These are phyloP conservation scores for Malassezia arunalokei DNA, from an alignment of 1,284 basidiomycete species.

Conservation along the genomic window DNA sequence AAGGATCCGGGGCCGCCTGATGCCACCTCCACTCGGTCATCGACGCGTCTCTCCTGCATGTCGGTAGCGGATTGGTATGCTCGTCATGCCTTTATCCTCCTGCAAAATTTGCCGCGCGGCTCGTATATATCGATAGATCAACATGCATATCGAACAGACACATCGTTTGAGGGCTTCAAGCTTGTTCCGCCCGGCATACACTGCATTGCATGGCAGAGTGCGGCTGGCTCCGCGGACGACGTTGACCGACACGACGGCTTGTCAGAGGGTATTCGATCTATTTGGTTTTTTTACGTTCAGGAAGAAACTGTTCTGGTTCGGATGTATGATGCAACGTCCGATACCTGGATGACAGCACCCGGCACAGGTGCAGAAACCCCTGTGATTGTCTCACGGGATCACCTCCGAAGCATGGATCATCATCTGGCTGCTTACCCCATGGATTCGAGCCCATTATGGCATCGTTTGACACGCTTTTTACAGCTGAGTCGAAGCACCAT, in stretches of 20 bases:
- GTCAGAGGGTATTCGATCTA: constrained; percentile 5
- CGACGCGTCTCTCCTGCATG: background rate
- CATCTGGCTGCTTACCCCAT: constrained; percentile 9
- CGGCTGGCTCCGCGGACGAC: background rate
- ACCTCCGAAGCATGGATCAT: constrained; percentile 3
- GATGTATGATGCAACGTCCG: background rate
- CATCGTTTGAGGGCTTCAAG: constrained; percentile 15
- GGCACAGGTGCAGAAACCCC: background rate
- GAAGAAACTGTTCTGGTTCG: constrained; percentile 1
- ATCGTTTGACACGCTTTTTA: background rate
- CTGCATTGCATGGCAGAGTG: constrained; percentile 8
- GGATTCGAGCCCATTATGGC: background rate
- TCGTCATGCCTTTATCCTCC: constrained; percentile 1
- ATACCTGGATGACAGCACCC: background rate
- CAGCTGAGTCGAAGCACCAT: background rate
- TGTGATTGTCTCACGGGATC: constrained; percentile 4
- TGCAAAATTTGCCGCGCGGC: constrained; percentile 5
- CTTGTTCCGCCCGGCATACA: constrained; percentile 15
- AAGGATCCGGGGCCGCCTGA: no score
- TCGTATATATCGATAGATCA: constrained; percentile 6
- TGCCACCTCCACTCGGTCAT: no score
- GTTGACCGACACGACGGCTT: background rate
- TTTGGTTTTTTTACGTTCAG: background rate
- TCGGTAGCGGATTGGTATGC: background rate
- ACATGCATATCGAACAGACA: background rate